Conservation (phyloP, 2,329 filamentous ascomycete species). For the Magnaporthiopsis incrustans region DNA sequence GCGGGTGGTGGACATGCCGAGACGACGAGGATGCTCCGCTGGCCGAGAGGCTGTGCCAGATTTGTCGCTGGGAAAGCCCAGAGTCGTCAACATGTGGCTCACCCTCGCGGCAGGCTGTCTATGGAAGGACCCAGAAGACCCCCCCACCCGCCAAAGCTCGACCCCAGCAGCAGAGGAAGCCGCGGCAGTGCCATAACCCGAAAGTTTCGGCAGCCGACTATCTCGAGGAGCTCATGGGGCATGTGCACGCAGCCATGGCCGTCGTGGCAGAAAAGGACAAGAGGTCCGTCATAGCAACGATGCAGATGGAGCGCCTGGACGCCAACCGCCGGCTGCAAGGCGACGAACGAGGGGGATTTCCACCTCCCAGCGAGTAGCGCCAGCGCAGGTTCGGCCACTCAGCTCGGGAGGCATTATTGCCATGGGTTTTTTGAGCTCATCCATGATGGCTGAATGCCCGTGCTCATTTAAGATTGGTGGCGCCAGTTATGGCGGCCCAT, state of each 20-base stretch:
- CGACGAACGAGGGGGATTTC: neutral
- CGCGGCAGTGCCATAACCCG: neutral
- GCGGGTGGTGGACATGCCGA: conserved; percentile 21
- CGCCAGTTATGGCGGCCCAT: neutral
- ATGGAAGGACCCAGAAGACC: neutral
- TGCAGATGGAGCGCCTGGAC: neutral
- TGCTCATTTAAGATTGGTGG: neutral
- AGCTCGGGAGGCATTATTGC: neutral
- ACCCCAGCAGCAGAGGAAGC: neutral
- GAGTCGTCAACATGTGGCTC: neutral
- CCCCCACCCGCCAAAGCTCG: neutral
- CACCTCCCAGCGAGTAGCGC: too few species aligned
- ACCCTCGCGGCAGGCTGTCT: too few species aligned
- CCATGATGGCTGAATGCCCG: neutral
- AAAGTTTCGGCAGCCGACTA: neutral
- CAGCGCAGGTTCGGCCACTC: too few species aligned
- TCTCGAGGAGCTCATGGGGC: conserved; percentile 2
- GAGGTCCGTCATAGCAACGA: neutral
- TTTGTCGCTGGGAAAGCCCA: conserved; percentile 9
- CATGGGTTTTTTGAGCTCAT: neutral
- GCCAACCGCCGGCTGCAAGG: neutral
- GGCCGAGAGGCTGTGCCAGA: conserved; percentile 9
- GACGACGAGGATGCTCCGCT: conserved; percentile 9
- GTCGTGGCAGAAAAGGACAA: neutral
- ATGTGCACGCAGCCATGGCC: neutral